Evolutionary conservation across 768 basidiomycete genomes (phyloP).

Genomic region (Thelephora aurantiotincta): DNA sequence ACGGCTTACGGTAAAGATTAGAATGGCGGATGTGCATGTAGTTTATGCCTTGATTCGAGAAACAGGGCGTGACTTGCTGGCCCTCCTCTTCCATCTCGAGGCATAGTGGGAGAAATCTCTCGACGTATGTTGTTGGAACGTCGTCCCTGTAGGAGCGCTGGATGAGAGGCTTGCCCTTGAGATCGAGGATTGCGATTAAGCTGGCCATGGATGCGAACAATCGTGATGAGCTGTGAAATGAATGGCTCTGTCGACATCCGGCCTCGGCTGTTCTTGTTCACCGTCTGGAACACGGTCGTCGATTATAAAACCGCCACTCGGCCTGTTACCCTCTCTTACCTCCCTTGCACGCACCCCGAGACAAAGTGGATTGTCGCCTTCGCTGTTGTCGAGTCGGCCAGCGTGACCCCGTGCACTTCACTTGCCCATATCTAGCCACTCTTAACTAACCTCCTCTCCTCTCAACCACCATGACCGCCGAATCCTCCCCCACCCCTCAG

Average conservation of each 20-base stretch:
- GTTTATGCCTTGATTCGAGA: constrained; percentile 89
- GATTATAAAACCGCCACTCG: too few species aligned
- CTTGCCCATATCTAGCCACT: too few species aligned
- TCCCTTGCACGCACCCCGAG: too few species aligned
- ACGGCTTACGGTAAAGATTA: constrained; percentile 79
- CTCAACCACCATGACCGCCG: background rate
- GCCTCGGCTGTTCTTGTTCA: too few species aligned
- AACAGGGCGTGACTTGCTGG: constrained; percentile 90
- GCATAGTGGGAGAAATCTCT: constrained; percentile 84
- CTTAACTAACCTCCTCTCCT: too few species aligned
- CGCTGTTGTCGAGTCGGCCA: too few species aligned
- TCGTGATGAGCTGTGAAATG: background rate
- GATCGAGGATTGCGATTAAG: constrained; percentile 88
- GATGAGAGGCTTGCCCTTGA: constrained; percentile 97
- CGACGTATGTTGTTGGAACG: constrained; percentile 78
- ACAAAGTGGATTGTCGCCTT: too few species aligned
- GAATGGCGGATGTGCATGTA: constrained; percentile 98
- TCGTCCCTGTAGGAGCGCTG: constrained; percentile 96
- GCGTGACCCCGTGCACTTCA: too few species aligned
- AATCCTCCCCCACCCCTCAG: constrained; percentile 24
- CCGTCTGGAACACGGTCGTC: too few species aligned
- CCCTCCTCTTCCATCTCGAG: constrained; percentile 97
- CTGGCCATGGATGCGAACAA: constrained; percentile 28
- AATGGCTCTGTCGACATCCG: background rate
- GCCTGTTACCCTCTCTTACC: too few species aligned